These are phyloP conservation scores for Gypsophila paniculata DNA, from an alignment of 179 eudicot species.

Conservation along the genomic window DNA sequence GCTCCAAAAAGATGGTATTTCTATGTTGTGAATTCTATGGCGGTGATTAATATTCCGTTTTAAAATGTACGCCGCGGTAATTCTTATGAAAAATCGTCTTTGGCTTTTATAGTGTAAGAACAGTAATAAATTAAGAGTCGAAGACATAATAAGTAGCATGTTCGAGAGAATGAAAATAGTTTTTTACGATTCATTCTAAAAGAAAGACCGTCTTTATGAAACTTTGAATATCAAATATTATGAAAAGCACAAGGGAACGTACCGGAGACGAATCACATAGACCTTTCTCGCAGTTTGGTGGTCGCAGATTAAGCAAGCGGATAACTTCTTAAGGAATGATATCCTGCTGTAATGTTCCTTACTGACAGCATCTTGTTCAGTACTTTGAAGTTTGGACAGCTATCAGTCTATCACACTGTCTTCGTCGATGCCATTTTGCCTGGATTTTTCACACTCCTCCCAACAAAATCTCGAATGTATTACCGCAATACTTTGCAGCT, in stretches of 20 bases:
- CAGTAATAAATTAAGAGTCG: too few relatives aligned
- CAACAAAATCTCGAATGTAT: slow-evolving; percentile 40
- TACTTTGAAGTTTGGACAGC: too few relatives aligned
- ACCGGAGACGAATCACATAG: background rate
- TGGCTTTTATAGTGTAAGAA: too few relatives aligned
- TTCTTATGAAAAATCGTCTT: too few relatives aligned
- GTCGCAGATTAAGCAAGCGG: slow-evolving; percentile 44
- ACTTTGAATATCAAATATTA: background rate
- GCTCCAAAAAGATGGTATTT: too few relatives aligned
- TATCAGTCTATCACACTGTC: slow-evolving; percentile 32
- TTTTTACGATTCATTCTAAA: background rate
- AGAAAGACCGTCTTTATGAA: background rate
- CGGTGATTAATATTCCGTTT: too few relatives aligned
- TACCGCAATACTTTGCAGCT: slow-evolving; percentile 46
- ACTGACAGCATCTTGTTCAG: background rate
- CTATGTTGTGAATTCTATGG: too few relatives aligned
- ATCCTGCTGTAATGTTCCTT: background rate
- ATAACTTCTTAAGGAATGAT: slow-evolving; percentile 32
- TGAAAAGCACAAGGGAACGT: background rate
- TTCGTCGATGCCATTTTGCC: slow-evolving; percentile 40
- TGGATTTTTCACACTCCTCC: slow-evolving; percentile 48
- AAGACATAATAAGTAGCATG: too few relatives aligned
- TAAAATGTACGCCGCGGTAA: too few relatives aligned
- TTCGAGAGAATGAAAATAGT: background rate
- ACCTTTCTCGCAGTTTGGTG: background rate